Evolutionary conservation across 306 rosid genomes (phyloP).

Genomic region (Cajanus cajan): DNA sequence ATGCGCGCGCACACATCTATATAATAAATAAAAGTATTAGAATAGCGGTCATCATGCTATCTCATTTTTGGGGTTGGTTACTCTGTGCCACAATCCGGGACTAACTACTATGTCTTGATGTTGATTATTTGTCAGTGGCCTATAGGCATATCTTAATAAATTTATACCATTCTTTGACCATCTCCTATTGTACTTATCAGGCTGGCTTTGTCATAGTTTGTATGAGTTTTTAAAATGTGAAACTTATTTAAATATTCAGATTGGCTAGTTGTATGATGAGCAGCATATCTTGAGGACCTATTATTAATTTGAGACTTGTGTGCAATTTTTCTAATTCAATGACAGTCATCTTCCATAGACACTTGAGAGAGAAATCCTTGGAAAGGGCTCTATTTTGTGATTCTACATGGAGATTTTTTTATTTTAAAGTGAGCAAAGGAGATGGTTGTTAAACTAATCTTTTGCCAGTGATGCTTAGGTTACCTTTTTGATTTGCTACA

Average conservation of each 20-base stretch:
- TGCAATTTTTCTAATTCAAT: background rate
- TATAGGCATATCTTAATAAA: background rate
- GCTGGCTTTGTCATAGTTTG: background rate
- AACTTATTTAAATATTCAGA: background rate
- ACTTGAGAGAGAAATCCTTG: background rate
- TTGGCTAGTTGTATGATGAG: background rate
- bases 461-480: background rate
- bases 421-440: background rate
- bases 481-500: background rate
- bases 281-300: background rate
- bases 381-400: background rate
- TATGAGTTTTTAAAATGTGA: background rate
- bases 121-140: background rate
- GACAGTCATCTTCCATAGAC: background rate
- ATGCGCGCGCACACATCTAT: too few species aligned
- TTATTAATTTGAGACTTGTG: background rate
- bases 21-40: too few species aligned
- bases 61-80: too few species aligned
- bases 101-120: background rate
- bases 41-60: too few species aligned
- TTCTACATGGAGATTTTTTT: background rate
- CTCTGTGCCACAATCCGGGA: too few species aligned
- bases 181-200: too few species aligned
- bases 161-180: background rate
- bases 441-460: background rate